These are phyloP conservation scores for Prunus mume DNA, from an alignment of 306 rosid species.

Conservation along the genomic window DNA sequence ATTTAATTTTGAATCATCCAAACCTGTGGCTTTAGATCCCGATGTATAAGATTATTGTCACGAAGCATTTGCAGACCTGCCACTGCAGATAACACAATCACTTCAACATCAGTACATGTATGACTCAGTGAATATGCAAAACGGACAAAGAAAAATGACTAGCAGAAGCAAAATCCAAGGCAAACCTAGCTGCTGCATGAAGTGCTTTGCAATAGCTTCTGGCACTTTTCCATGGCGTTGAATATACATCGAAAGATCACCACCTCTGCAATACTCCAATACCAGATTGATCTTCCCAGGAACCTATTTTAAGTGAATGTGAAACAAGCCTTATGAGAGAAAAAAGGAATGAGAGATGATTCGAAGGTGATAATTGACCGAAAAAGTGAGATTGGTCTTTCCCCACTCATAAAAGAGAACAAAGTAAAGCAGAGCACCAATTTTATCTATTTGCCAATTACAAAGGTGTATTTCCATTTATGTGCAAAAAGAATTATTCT, in stretches of 20 bases:
- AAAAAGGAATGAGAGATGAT: neutral
- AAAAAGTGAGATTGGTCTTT: neutral
- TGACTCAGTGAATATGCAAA: neutral
- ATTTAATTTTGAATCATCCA: slow-evolving; percentile 11
- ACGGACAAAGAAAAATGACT: neutral
- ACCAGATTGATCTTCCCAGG: slow-evolving; percentile 98
- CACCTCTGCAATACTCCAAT: slow-evolving; percentile 92
- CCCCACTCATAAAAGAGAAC: neutral
- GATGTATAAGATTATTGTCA: slow-evolving; percentile 84
- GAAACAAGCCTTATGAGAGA: neutral
- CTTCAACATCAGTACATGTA: slow-evolving; percentile 14
- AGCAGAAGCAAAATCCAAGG: slow-evolving; percentile 12
- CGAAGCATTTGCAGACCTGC: slow-evolving; percentile 93
- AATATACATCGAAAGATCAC: slow-evolving; percentile 84
- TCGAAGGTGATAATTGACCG: neutral
- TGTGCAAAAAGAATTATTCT: neutral
- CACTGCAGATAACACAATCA: slow-evolving; percentile 56
- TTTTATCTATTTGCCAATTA: neutral
- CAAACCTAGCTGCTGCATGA: slow-evolving; percentile 94
- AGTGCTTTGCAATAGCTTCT: slow-evolving; percentile 82
- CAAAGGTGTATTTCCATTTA: neutral
- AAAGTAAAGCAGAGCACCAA: neutral
- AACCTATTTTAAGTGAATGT: slow-evolving; percentile 49
- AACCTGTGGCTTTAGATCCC: slow-evolving; percentile 99
- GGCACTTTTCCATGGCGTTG: slow-evolving; percentile 85